phyloP scores from a whole-genome alignment of 805 yeast species.

The Ogataea minuta region DNA sequence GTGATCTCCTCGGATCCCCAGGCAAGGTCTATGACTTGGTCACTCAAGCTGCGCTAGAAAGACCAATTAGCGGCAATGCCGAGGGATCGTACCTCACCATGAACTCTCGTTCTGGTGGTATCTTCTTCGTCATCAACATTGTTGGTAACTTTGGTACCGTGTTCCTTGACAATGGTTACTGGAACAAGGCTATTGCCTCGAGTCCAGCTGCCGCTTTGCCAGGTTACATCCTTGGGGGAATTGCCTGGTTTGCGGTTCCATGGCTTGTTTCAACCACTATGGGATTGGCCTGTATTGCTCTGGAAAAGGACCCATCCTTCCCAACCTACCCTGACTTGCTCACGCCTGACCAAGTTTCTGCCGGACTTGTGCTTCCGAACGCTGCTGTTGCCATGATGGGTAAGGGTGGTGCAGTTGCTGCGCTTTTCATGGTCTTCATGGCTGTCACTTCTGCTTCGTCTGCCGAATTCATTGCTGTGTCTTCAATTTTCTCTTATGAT shows the following conservation, averaged over 20 bases:
- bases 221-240: slow-evolving; percentile 84
- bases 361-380: slow-evolving; percentile 77
- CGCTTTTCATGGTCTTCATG: slow-evolving; percentile 78
- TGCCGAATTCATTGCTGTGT: slow-evolving; percentile 85
- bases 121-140: slow-evolving; percentile 82
- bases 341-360: slow-evolving; percentile 64
- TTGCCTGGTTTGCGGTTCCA: slow-evolving; percentile 91
- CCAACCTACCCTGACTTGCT: slow-evolving; percentile 75
- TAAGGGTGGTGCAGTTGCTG: slow-evolving; percentile 83
- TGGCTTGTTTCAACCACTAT: slow-evolving; percentile 76
- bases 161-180: slow-evolving; percentile 29
- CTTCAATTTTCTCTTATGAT: slow-evolving; percentile 83
- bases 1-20: slow-evolving; percentile 74
- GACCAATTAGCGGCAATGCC: slow-evolving; percentile 77
- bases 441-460: slow-evolving; percentile 93
- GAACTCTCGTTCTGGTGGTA: slow-evolving; percentile 82
- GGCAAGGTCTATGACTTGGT: slow-evolving; percentile 74
- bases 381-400: slow-evolving; percentile 86
- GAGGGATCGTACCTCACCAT: slow-evolving; percentile 87
- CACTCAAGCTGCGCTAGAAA: slow-evolving; percentile 52
- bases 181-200: slow-evolving; percentile 45
- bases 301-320: slow-evolving; percentile 68
- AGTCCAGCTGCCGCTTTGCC: slow-evolving; percentile 82
- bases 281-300: slow-evolving; percentile 80
- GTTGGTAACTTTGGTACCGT: slow-evolving; percentile 64